phyloP scores from a whole-genome alignment of 768 basidiomycete genomes.

The Pulveroboletus sp. region DNA sequence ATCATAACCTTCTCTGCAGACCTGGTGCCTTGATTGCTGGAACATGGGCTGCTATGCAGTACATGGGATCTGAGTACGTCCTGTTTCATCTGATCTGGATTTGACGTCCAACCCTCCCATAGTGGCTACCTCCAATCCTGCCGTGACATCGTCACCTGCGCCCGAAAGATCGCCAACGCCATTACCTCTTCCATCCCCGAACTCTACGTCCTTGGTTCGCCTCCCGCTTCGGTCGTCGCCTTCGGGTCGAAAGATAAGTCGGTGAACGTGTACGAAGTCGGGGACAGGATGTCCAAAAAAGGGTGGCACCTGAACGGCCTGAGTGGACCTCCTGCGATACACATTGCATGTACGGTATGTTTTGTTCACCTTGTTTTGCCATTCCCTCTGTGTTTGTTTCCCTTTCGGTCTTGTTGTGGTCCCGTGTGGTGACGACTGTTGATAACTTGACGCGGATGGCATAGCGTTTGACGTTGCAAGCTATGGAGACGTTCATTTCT shows the following conservation, averaged over 20 bases:
- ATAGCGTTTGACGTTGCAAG: slow-evolving; percentile 74
- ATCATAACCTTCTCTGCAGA: slow-evolving; percentile 33
- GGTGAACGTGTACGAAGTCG: slow-evolving; percentile 77
- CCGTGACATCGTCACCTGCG: slow-evolving; percentile 69
- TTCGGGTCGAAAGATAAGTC: slow-evolving; percentile 62
- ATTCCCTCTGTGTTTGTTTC: not conserved
- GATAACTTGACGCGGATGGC: not conserved
- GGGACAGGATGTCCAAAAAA: slow-evolving; percentile 77
- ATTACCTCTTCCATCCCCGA: slow-evolving; percentile 73
- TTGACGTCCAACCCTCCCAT: not conserved
- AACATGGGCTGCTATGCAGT: slow-evolving; percentile 94
- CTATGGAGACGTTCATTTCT: slow-evolving; percentile 72
- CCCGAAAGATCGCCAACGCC: slow-evolving; percentile 63
- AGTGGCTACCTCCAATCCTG: slow-evolving; percentile 91
- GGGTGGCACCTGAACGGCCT: slow-evolving; percentile 95
- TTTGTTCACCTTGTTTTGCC: too few relatives aligned
- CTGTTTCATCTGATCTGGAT: not conserved
- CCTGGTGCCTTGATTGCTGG: slow-evolving; percentile 92
- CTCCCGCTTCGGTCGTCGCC: slow-evolving; percentile 86
- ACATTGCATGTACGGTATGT: slow-evolving; percentile 90
- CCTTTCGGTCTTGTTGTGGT: too few relatives aligned
- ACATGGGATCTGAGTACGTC: slow-evolving; percentile 80
- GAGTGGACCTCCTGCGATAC: slow-evolving; percentile 73
- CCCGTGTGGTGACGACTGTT: not conserved
- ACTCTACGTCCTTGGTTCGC: slow-evolving; percentile 85